These are phyloP conservation scores for Amyloporia xantha DNA, from an alignment of 768 basidiomycete species.

Conservation along the genomic window DNA sequence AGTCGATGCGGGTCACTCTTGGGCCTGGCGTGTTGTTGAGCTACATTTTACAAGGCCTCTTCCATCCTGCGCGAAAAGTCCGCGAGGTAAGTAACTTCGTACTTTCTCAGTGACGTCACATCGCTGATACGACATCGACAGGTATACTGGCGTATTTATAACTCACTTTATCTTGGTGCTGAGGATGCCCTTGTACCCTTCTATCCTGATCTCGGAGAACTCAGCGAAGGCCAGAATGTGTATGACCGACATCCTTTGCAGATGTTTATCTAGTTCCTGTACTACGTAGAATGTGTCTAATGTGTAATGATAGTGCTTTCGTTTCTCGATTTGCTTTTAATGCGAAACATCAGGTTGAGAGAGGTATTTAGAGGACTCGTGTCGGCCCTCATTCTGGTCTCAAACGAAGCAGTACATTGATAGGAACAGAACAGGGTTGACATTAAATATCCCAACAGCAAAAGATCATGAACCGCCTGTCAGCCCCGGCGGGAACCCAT, in stretches of 20 bases:
- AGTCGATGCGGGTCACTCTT: slow-evolving; percentile 93
- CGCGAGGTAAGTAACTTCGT: slow-evolving; percentile 62
- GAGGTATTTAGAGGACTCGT: too few species aligned
- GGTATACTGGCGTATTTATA: slow-evolving; percentile 94
- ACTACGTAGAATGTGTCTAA: neutral
- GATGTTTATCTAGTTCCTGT: slow-evolving; percentile 58
- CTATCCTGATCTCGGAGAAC: slow-evolving; percentile 85
- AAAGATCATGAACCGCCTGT: slow-evolving; percentile 37
- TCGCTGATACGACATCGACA: slow-evolving; percentile 17
- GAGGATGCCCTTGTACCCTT: slow-evolving; percentile 90
- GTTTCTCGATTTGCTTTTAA: neutral
- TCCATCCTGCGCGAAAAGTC: slow-evolving; percentile 96
- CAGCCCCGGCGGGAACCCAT: slow-evolving; percentile 76
- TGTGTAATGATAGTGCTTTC: slow-evolving; percentile 3
- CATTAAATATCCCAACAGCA: slow-evolving; percentile 5
- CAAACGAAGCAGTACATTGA: neutral
- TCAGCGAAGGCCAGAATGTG: slow-evolving; percentile 84
- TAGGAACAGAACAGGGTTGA: neutral
- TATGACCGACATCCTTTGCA: slow-evolving; percentile 83
- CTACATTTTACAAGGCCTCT: slow-evolving; percentile 91
- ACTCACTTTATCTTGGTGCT: slow-evolving; percentile 88
- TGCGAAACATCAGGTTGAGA: too few species aligned
- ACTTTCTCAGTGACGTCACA: neutral
- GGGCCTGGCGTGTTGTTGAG: slow-evolving; percentile 90
- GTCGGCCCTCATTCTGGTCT: neutral